phyloP scores from a whole-genome alignment of 2,329 filamentous ascomycete genomes.

The Stenocarpella maydis region DNA sequence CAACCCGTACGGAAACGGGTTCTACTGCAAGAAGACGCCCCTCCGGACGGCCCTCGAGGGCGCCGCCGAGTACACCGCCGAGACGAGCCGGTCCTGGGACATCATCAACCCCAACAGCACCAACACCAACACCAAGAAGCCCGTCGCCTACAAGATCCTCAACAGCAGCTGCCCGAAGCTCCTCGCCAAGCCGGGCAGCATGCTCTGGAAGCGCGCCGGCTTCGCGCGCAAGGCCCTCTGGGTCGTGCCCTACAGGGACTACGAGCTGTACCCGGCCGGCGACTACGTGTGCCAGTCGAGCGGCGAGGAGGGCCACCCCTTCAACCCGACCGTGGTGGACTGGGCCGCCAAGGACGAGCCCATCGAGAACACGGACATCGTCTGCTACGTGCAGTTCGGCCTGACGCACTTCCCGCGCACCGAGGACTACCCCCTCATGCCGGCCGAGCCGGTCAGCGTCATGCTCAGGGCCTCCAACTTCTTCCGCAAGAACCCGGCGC shows the following conservation, averaged over 20 bases:
- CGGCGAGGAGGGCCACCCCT: conserved; percentile 67
- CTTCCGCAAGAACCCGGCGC: conserved; percentile 77
- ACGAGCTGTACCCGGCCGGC: conserved; percentile 84
- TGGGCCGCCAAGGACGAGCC: conserved; percentile 73
- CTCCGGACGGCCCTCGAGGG: conserved; percentile 74
- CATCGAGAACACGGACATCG: conserved; percentile 84
- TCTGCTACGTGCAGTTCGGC: conserved; percentile 94
- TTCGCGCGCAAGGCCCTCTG: conserved; percentile 89
- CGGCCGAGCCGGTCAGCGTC: conserved; percentile 83
- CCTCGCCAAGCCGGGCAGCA: conserved; percentile 79
- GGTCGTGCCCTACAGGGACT: conserved; percentile 85
- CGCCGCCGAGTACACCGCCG: conserved; percentile 81
- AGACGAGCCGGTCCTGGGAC: conserved; percentile 85
- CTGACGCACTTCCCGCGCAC: conserved; percentile 88
- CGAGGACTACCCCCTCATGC: conserved; percentile 94
- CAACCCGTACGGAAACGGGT: conserved; percentile 91
- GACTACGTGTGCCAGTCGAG: conserved; percentile 89
- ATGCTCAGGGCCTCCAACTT: conserved; percentile 83
- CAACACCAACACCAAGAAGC: conserved; percentile 86
- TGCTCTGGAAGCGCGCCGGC: conserved; percentile 90
- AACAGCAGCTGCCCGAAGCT: conserved; percentile 82
- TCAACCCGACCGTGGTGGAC: conserved; percentile 77
- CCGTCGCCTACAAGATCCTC: conserved; percentile 87
- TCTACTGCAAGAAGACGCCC: conserved; percentile 85
- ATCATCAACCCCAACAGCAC: conserved; percentile 84